Conservation (phyloP, 2,329 filamentous ascomycete species). For the Fusarium odoratissimum region DNA sequence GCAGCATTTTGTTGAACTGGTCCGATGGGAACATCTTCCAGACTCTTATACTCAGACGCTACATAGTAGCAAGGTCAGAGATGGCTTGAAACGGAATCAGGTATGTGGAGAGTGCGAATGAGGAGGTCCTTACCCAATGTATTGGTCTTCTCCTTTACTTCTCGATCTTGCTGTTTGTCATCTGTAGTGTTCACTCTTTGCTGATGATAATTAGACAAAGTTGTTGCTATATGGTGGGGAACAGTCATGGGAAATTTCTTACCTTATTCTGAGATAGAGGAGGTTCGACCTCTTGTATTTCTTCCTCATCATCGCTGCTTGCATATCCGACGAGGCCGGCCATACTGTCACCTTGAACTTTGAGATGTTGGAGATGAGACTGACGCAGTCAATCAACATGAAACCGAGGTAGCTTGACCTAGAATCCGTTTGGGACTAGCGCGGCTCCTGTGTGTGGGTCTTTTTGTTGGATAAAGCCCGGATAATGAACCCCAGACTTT, state of each 20-base stretch:
- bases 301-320: slow-evolving; percentile 64
- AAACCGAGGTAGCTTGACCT: slow-evolving; percentile 27
- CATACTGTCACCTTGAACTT: slow-evolving; percentile 44
- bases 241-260: background rate
- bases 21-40: slow-evolving; percentile 38
- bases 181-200: background rate
- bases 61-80: background rate
- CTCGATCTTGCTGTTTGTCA: slow-evolving; percentile 1
- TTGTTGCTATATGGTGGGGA: background rate
- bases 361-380: slow-evolving; percentile 2
- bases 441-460: slow-evolving; percentile 11
- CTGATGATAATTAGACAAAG: slow-evolving; percentile 21
- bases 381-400: background rate
- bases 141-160: background rate
- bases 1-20: slow-evolving; percentile 48
- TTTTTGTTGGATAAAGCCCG: slow-evolving; percentile 17
- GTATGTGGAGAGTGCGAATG: background rate
- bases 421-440: slow-evolving; percentile 36
- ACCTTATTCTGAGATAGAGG: slow-evolving; percentile 16
- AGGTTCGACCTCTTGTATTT: slow-evolving; percentile 35
- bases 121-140: slow-evolving; percentile 9
- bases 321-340: slow-evolving; percentile 62
- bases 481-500: slow-evolving; percentile 22
- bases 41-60: slow-evolving; percentile 14
- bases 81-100: background rate